Evolutionary conservation across 2,329 filamentous ascomycete species (phyloP).

Genomic region (Ceratocystiopsis minuta): DNA sequence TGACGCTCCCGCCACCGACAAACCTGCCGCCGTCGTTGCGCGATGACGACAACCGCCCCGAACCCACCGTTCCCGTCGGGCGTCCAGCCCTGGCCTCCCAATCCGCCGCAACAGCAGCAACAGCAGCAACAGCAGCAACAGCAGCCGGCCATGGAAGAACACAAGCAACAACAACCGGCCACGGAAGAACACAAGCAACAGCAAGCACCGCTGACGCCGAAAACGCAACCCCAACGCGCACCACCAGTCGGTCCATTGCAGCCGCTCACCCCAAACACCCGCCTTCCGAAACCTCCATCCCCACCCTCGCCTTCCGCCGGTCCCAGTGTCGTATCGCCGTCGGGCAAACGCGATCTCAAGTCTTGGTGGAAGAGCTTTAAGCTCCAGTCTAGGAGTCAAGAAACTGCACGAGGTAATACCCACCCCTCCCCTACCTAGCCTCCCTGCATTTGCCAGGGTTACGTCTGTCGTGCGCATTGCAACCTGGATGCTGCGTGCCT

Average conservation of each 20-base stretch:
- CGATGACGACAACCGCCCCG: too few species aligned
- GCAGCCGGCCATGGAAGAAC: too few species aligned
- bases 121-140: background rate
- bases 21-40: too few species aligned
- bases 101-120: background rate
- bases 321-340: slow-evolving; percentile 43
- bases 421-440: too few species aligned
- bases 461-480: too few species aligned
- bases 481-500: too few species aligned
- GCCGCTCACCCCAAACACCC: slow-evolving; percentile 4
- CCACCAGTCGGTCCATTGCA: slow-evolving; percentile 1
- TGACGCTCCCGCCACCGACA: too few species aligned
- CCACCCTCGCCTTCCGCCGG: slow-evolving; percentile 14
- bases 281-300: slow-evolving; percentile 1
- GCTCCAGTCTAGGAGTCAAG: slow-evolving; percentile 40
- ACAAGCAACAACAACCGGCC: background rate
- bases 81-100: background rate
- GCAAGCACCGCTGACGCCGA: background rate
- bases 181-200: slow-evolving; percentile 5
- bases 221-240: background rate
- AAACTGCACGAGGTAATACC: slow-evolving; percentile 14
- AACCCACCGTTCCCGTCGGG: background rate
- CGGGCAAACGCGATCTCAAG: slow-evolving; percentile 71
- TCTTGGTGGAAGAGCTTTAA: slow-evolving; percentile 98
- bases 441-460: background rate